phyloP scores from a whole-genome alignment of 1,284 basidiomycete species.

The Marasmius oreades region DNA sequence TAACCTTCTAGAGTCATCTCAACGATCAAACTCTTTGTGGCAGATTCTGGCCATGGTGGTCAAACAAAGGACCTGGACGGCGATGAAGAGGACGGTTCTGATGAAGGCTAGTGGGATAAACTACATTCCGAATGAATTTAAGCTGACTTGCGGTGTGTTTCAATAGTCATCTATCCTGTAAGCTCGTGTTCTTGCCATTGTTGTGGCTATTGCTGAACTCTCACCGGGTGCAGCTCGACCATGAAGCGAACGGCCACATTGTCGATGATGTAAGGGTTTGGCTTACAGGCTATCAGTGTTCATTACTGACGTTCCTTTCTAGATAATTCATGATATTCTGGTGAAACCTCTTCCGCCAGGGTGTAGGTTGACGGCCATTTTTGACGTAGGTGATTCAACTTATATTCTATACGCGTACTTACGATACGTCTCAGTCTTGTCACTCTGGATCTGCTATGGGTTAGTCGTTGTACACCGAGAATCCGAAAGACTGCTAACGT shows the following conservation, averaged over 20 bases:
- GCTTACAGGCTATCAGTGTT: not conserved
- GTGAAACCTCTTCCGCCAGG: constrained; percentile 76
- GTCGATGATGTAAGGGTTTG: constrained; percentile 72
- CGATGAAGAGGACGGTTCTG: constrained; percentile 62
- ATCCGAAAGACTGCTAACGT: not conserved
- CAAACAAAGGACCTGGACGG: constrained; percentile 75
- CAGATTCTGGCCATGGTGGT: constrained; percentile 80
- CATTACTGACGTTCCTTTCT: not conserved
- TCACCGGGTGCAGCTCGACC: constrained; percentile 50
- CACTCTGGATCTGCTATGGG: constrained; percentile 68
- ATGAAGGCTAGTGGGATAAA: constrained; percentile 55
- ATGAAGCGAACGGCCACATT: constrained; percentile 66
- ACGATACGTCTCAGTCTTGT: constrained; percentile 43
- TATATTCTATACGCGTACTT: not conserved
- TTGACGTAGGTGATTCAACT: constrained; percentile 54
- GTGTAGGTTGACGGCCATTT: constrained; percentile 85
- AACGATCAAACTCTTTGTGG: constrained; percentile 7
- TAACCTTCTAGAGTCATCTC: not conserved
- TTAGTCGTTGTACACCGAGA: constrained; percentile 24
- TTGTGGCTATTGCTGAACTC: not conserved
- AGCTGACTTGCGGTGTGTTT: constrained; percentile 6
- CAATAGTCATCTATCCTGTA: constrained; percentile 75
- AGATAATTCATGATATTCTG: constrained; percentile 74
- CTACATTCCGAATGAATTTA: constrained; percentile 27
- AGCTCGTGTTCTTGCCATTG: constrained; percentile 7